A percentile compares a stretch with the other conserved stretches of the same genome.
These are phyloP conservation scores for Eragrostis tef DNA, from an alignment of 202 grass and related monocot genomes.

Conservation along the genomic window DNA sequence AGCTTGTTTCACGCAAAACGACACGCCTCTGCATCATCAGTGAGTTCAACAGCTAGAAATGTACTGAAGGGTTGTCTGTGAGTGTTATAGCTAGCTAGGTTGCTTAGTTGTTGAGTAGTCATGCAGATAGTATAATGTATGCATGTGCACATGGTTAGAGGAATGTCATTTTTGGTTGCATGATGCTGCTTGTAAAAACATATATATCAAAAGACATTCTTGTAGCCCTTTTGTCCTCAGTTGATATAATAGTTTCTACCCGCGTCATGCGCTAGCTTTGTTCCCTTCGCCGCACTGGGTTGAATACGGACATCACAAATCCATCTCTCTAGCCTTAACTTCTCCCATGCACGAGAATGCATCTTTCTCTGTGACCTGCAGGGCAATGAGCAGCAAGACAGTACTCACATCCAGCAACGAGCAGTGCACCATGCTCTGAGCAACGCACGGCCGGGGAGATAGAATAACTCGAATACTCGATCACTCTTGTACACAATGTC, in stretches of 20 bases:
- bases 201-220: constrained; percentile 36
- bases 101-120: constrained; percentile 34
- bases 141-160: constrained; percentile 51
- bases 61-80: constrained; percentile 40
- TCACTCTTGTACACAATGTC: constrained; percentile 31
- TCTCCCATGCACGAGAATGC: constrained; percentile 20
- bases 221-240: constrained; percentile 15
- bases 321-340: constrained; percentile 5
- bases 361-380: constrained; percentile 12
- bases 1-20: constrained; percentile 30
- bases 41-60: constrained; percentile 24
- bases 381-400: constrained; percentile 20
- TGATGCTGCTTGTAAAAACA: constrained; percentile 29
- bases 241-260: constrained; percentile 11
- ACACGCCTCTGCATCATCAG: constrained; percentile 17
- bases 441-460: background rate
- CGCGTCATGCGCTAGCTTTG: constrained; percentile 21
- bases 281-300: constrained; percentile 18
- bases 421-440: constrained; percentile 7
- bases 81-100: constrained; percentile 28
- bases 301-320: background rate
- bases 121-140: constrained; percentile 34
- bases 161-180: constrained; percentile 50
- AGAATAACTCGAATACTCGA: too few relatives aligned
- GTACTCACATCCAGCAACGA: background rate